Conservation (phyloP, 179 eudicot species). For the Patellifolia procumbens region DNA sequence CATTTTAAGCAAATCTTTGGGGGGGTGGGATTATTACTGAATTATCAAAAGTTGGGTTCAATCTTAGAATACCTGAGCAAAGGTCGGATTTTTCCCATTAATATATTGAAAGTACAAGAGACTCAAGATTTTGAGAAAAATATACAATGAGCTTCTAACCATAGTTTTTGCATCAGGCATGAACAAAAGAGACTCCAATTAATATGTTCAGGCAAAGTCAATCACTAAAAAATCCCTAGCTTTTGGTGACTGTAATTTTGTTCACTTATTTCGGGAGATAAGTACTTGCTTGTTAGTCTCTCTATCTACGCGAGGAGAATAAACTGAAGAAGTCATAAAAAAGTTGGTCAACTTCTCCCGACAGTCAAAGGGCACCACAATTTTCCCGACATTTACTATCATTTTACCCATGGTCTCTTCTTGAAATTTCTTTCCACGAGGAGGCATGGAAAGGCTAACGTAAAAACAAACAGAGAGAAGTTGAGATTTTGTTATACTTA, state of each 20-base stretch:
- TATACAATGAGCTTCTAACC: no score
- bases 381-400: neutral
- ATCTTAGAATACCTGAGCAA: no score
- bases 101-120: neutral
- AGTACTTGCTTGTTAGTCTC: neutral
- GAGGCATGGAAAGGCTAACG: neutral
- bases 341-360: neutral
- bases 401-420: neutral
- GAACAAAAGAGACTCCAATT: no score
- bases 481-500: neutral
- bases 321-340: neutral
- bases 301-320: slow-evolving; percentile 3
- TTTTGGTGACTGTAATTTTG: neutral
- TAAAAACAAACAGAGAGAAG: neutral
- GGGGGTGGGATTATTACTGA: no score
- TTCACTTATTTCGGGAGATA: neutral
- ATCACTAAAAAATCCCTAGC: neutral
- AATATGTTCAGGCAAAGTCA: neutral
- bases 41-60: no score
- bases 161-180: no score
- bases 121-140: no score
- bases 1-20: no score
- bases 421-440: neutral
- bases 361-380: neutral
- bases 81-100: no score